These are phyloP conservation scores for Leccinum sublutescens DNA, from an alignment of 768 basidiomycete genomes.

Conservation along the genomic window DNA sequence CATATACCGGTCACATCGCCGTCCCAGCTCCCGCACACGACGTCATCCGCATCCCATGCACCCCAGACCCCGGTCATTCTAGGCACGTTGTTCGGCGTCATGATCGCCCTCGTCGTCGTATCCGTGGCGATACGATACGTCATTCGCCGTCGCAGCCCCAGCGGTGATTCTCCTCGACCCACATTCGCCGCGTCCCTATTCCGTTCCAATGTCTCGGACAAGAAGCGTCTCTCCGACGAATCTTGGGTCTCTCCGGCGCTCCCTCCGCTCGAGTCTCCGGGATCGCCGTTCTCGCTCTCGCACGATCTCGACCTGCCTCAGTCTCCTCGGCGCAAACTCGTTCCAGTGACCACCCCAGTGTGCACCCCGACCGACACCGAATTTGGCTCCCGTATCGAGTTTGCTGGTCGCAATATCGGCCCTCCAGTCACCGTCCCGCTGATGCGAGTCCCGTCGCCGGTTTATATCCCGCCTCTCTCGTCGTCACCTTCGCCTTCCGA, in stretches of 20 bases:
- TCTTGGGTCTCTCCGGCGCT: constrained; percentile 25
- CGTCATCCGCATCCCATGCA: constrained; percentile 4
- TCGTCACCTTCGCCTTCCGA: constrained; percentile 16
- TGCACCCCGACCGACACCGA: constrained; percentile 22
- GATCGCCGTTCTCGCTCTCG: constrained; percentile 2
- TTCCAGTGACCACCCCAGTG: constrained; percentile 17
- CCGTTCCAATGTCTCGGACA: background rate
- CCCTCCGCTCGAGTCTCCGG: constrained; percentile 6
- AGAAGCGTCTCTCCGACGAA: constrained; percentile 27
- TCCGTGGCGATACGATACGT: constrained; percentile 7
- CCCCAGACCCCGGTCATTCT: constrained; percentile 15
- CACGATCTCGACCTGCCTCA: constrained; percentile 14
- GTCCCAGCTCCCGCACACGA: constrained; percentile 9
- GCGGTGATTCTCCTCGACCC: constrained; percentile 5
- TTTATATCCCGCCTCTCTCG: constrained; percentile 21
- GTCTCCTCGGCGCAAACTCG: constrained; percentile 13
- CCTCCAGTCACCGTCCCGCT: constrained; percentile 2
- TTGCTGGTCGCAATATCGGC: background rate
- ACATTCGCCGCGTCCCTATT: constrained; percentile 5
- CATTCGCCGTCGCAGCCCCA: constrained; percentile 12
- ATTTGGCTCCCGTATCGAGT: constrained; percentile 15
- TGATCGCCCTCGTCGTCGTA: constrained; percentile 12
- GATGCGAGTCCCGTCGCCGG: constrained; percentile 22
- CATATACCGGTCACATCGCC: constrained; percentile 12
- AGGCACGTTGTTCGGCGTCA: constrained; percentile 16